phyloP scores from a whole-genome alignment of 2,329 filamentous ascomycete species.

The Ascochyta pisi region DNA sequence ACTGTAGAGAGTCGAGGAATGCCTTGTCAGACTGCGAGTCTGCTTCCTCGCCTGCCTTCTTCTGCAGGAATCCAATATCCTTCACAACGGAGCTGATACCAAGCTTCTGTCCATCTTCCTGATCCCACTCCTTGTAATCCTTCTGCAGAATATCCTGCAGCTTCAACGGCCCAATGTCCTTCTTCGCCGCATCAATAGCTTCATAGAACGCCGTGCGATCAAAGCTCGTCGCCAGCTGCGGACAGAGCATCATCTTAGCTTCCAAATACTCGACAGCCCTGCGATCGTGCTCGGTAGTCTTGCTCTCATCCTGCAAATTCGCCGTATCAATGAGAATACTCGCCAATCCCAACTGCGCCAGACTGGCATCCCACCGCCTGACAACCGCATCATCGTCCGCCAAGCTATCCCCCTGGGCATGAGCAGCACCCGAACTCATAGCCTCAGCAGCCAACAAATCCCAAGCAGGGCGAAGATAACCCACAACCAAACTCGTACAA shows the following conservation, averaged over 20 bases:
- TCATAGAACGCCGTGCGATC: conserved; percentile 64
- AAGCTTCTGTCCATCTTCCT: conserved; percentile 57
- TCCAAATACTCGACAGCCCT: conserved; percentile 67
- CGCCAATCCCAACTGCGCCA: conserved; percentile 72
- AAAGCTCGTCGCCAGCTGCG: conserved; percentile 53
- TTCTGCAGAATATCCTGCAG: conserved; percentile 76
- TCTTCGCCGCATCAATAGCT: conserved; percentile 69
- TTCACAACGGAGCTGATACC: conserved; percentile 74
- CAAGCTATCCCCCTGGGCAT: conserved; percentile 49
- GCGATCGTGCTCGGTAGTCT: conserved; percentile 69
- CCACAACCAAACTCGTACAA: conserved; percentile 73
- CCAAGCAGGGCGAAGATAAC: conserved; percentile 66
- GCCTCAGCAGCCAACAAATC: conserved; percentile 53
- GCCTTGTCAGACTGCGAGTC: conserved; percentile 35
- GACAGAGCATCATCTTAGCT: conserved; percentile 55
- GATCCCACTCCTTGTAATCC: conserved; percentile 82
- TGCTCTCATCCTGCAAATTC: conserved; percentile 65
- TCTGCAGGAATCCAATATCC: conserved; percentile 65
- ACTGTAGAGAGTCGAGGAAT: conserved; percentile 58
- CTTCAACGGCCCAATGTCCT: conserved; percentile 67
- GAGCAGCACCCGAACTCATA: conserved; percentile 51
- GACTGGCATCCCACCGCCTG: conserved; percentile 60
- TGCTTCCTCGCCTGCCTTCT: conserved; percentile 57
- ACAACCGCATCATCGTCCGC: conserved; percentile 41
- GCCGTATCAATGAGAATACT: conserved; percentile 77